A percentile compares a stretch with the other conserved stretches of the same genome.
phyloP scores from a whole-genome alignment of 2,329 filamentous ascomycete genomes.

The Ceratocystis diversiconidia region DNA sequence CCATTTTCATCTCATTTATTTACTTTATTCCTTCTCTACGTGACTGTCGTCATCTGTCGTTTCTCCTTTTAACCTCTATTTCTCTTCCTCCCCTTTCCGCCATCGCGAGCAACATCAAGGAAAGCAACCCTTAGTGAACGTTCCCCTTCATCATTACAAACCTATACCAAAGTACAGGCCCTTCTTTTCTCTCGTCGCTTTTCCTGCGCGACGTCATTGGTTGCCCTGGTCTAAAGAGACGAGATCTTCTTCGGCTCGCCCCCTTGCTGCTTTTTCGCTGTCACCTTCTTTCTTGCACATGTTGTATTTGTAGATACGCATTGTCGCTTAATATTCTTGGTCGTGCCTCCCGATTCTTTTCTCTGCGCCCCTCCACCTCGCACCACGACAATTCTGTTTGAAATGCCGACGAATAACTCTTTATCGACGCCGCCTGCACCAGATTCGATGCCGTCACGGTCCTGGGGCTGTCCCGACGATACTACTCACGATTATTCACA shows the following conservation, averaged over 20 bases:
- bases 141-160: no score
- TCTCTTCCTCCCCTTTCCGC: no score
- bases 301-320: not conserved
- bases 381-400: no score
- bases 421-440: constrained; percentile 9
- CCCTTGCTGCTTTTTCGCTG: not conserved
- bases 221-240: not conserved
- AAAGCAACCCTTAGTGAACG: not conserved
- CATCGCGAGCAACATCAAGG: not conserved
- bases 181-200: not conserved
- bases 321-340: not conserved
- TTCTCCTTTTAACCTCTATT: no score
- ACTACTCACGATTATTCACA: not conserved
- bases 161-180: not conserved
- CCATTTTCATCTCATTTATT: no score
- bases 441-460: not conserved
- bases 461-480: constrained; percentile 12
- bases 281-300: not conserved
- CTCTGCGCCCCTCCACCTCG: not conserved
- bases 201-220: not conserved
- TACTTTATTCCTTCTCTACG: no score
- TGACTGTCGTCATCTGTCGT: no score
- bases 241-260: not conserved
- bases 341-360: not conserved
- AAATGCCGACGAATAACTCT: constrained; percentile 10